Percentiles rank a stretch among this genome's conserved stretches.
Evolutionary conservation across 345 rosid species (phyloP).

Genomic region (Combretum micranthum): DNA sequence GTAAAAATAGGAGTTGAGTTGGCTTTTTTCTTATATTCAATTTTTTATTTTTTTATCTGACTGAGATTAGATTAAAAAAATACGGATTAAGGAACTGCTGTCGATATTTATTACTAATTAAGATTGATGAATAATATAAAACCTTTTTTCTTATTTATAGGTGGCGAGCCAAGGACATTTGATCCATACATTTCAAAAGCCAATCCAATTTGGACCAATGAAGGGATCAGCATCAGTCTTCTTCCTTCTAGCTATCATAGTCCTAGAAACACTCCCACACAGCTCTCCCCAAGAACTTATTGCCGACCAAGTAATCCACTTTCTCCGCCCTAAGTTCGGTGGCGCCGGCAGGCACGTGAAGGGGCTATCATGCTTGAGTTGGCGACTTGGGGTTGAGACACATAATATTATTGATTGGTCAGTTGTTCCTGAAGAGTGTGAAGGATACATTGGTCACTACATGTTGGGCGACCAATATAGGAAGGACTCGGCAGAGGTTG

Average conservation of each 20-base stretch:
- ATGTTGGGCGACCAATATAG: slow-evolving; percentile 40
- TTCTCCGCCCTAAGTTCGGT: slow-evolving; percentile 31
- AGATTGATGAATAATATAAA: no score
- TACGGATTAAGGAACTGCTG: no score
- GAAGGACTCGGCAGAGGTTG: slow-evolving; percentile 30
- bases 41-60: no score
- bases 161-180: no score
- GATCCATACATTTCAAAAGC: no score
- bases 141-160: no score
- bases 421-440: slow-evolving; percentile 39
- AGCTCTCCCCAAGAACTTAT: slow-evolving; percentile 3
- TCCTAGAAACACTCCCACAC: slow-evolving; percentile 6
- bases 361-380: slow-evolving; percentile 42
- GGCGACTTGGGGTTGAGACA: slow-evolving; percentile 64
- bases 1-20: no score
- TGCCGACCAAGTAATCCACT: slow-evolving; percentile 25
- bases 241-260: slow-evolving; percentile 3
- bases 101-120: no score
- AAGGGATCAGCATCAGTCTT: slow-evolving; percentile 2
- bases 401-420: slow-evolving; percentile 38
- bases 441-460: slow-evolving; percentile 47
- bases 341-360: slow-evolving; percentile 5
- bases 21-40: no score
- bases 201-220: no score
- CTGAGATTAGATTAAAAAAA: no score